Base-by-base conservation (phyloP, 108 stramenopile species). In the Discostella stelligeroides region DNA sequence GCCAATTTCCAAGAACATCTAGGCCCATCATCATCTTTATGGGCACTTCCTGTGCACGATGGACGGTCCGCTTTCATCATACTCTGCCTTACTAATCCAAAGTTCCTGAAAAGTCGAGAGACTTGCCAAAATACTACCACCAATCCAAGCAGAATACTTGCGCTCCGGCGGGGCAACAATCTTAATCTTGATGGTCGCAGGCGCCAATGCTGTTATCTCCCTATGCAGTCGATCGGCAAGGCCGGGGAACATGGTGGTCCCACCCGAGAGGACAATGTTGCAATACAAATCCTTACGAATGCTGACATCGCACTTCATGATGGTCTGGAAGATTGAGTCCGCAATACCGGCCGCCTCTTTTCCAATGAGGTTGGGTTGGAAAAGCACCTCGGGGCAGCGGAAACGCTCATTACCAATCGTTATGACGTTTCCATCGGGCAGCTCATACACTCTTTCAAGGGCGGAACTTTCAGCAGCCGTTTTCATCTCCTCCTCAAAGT, bases 221-320 rank as follows among this genome's bases (percentile, higher is more conserved):
- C 98, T 99, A 51, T 93, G 92, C 96, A 99, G 97, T 72, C 99
- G 96, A 84, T 98, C 98, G 68, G 82, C 90, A 83, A 99, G 98
- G 74, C 98, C 98, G 20, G 98, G 97, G 92, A 96, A 99, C 98
- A 97, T 97, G 80, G 96, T 97, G 75, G 96, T n/a, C n/a, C n/a
- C n/a, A n/a, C n/a, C n/a, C n/a, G n/a, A n/a, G n/a, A n/a, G n/a
- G n/a, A n/a, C n/a, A 84, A 95, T 95, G 81, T 95, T 95, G 79
- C 90, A 90, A 65, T 95, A 95, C 56, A 97, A 75, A 62, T 97
- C 92, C 92, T 96, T 97, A 73, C 98, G 95, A 82, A 99, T 98
- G 82, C 98, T 97, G 54, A 99, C 97, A 85, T 98, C 98, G 81
- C 99, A 99, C 91, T 97, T 98, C 98, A 98, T 98, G 84, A 99